Base-by-base conservation (phyloP, 2,329 filamentous ascomycete species). In the Colletotrichum tamarilloi region DNA sequence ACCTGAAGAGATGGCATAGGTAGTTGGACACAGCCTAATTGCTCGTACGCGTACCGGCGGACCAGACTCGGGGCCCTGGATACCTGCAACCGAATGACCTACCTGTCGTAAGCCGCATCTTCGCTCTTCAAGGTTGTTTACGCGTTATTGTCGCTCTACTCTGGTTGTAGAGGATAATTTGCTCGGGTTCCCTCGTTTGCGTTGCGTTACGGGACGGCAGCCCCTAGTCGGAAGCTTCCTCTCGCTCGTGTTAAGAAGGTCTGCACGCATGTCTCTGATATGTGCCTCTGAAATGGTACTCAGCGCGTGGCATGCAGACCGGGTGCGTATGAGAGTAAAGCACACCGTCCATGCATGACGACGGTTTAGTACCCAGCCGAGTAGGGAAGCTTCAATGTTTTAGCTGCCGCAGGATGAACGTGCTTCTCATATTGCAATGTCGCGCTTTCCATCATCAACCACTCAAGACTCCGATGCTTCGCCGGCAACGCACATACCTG, bases 1-100 rank as follows among this genome's bases (percentile, higher is more conserved):
- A 32, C 38, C 52, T 35, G 4, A 35, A 9, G 46, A 35, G 28
- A 38, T 30, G 9, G 38, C 38, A 32, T 42, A 14, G 53, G 16
- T 62, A 49, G 42, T 67, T 57, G 57, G 42, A 71, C 64, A 70
- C 67, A 65, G 60, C 60, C 70, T 60, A 66, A 42, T 53, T 65
- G 28, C 60, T 24, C 60, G 52, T 42, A 16, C 16, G 24, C 26
- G 62, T 46, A n/a, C 22, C 57, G 26, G 63, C 56, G 56, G 56
- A 56, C 46, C 62, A 35, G 42, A 26, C 19, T 32, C 32, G 46
- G 56, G 57, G 68, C 9, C 57, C 46, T 56, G 35, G 56, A 28
- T 67, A 24, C 62, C 38, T 66, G 62, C 42, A 32, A 49, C 11
- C 42, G 49, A 30, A 28, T 57, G 52, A 32, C 55, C 24, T 57